These are phyloP conservation scores for Carallia pectinifolia DNA, from an alignment of 345 rosid species.

Conservation along the genomic window DNA sequence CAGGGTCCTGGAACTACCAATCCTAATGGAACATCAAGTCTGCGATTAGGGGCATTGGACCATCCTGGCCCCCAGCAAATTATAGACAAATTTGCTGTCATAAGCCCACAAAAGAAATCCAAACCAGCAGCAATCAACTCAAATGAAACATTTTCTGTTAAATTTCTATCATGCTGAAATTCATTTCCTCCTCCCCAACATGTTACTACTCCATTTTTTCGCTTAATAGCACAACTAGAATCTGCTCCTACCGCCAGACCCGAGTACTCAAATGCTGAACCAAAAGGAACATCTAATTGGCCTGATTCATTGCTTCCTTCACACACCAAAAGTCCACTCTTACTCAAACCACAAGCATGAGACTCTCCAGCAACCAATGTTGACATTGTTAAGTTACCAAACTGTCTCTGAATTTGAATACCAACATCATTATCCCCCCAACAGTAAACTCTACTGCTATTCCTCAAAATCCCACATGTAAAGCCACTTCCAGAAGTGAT, in stretches of 20 bases:
- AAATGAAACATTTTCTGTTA: constrained; percentile 28
- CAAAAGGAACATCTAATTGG: constrained; percentile 38
- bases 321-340: constrained; percentile 40
- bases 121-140: constrained; percentile 50
- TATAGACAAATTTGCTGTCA: constrained; percentile 42
- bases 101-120: constrained; percentile 49
- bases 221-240: constrained; percentile 43
- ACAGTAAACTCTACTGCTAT: constrained; percentile 34
- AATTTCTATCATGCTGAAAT: constrained; percentile 11
- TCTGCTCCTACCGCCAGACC: constrained; percentile 39
- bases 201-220: constrained; percentile 37
- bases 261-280: constrained; percentile 45
- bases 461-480: constrained; percentile 50
- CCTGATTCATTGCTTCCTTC: constrained; percentile 41
- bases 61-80: constrained; percentile 57
- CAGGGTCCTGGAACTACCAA: constrained; percentile 57
- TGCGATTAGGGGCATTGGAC: constrained; percentile 22
- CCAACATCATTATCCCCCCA: constrained; percentile 43
- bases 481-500: constrained; percentile 58
- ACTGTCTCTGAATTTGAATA: constrained; percentile 37
- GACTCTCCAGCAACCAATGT: constrained; percentile 46
- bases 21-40: constrained; percentile 31
- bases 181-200: constrained; percentile 53
- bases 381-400: constrained; percentile 39
- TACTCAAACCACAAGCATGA: constrained; percentile 52